Evolutionary conservation across 192 early-diverging fungal species (phyloP).

Genomic region (Coemansia brasiliensis): DNA sequence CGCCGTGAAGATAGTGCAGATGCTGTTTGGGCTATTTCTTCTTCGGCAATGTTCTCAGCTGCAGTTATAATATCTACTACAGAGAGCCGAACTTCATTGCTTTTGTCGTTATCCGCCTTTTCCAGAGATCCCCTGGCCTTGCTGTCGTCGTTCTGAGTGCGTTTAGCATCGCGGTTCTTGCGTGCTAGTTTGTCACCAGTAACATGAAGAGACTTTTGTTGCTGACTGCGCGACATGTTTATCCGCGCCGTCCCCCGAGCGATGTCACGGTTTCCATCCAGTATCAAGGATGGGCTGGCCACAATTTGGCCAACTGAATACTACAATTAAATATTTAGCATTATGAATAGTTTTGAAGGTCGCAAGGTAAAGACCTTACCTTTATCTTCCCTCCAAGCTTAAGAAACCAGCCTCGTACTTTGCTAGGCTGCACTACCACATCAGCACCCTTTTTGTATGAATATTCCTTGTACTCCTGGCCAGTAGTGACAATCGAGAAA

Average conservation of each 20-base stretch:
- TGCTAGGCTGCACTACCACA: conserved; percentile 39
- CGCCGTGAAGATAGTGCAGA: conserved; percentile 16
- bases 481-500: conserved; percentile 38
- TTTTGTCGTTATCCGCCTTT: conserved; percentile 5
- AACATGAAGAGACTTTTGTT: neutral
- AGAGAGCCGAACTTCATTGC: neutral
- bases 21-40: conserved; percentile 30
- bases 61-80: conserved; percentile 29
- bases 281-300: conserved; percentile 45
- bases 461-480: conserved; percentile 42
- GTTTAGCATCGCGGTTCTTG: neutral
- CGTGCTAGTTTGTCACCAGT: neutral
- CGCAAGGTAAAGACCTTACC: conserved; percentile 16
- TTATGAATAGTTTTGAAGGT: too few species aligned
- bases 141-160: neutral
- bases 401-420: conserved; percentile 41
- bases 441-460: conserved; percentile 40
- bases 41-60: conserved; percentile 29
- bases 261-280: conserved; percentile 48
- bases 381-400: conserved; percentile 40
- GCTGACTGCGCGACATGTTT: conserved; percentile 31
- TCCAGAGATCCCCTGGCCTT: neutral
- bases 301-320: conserved; percentile 50
- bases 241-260: conserved; percentile 45
- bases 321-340: conserved; percentile 12